Evolutionary conservation across 2,329 filamentous ascomycete genomes (phyloP), one percentile per base, ranked within the genome.

Genomic region (Colletotrichum tanaceti): DNA sequence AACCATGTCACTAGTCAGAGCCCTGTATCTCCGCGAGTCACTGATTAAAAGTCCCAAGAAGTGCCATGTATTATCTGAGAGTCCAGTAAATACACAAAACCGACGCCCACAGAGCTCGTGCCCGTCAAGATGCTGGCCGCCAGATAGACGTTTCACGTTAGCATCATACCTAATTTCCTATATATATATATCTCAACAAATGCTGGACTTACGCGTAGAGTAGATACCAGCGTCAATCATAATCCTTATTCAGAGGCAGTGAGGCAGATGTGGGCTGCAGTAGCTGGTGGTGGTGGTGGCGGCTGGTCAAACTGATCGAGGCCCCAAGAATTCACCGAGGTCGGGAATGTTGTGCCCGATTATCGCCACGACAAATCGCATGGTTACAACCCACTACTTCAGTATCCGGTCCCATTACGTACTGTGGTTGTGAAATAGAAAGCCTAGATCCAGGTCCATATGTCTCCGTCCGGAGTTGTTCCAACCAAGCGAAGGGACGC

Each of bases 221-320:
- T 86, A 89, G 7, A 89, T 82, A 7, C 87, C 87, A 0, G 87
- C 90, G 1, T 88, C 88, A 52, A 90, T 83, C 87, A 90, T 90
- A 75, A 86, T n/a, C n/a, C n/a, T n/a, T n/a, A n/a, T n/a, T n/a
- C n/a, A n/a, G n/a, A n/a, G n/a, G n/a, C n/a, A n/a, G n/a, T 53
- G 32, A 38, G 28, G 20, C 20, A 10, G 32, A n/a, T 13, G n/a
- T 5, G 24, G 50, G 50, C 38, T 39, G 32, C n/a, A 53, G 11
- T 20, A n/a, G 50, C 50, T 32, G 18, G 38, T 35, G 32, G n/a
- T n/a, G 18, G 20, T 39, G 18, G 32, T n/a, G n/a, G n/a, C 32
- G 28, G 28, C 28, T 28, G 28, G 28, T 28, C 18, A 4, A 53
- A n/a, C 20, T 28, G 6, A 53, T 18, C 32, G 13, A 7, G 10